A percentile compares a stretch with the other conserved stretches of the same genome.
These are phyloP conservation scores for Pleoardoris graminearum DNA, from an alignment of 2,329 filamentous ascomycete species.

Conservation along the genomic window DNA sequence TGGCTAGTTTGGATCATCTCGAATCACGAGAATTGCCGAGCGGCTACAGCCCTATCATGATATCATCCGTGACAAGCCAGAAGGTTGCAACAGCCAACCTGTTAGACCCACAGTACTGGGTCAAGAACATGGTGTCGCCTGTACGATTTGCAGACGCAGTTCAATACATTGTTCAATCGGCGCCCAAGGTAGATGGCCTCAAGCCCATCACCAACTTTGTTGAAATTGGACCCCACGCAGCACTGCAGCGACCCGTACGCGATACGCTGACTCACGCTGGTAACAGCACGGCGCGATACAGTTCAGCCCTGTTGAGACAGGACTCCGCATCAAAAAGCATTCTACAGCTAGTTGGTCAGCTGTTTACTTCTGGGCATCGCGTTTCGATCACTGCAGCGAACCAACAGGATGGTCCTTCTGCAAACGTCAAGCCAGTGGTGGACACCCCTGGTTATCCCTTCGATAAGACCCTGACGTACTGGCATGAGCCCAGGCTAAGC, in stretches of 20 bases:
- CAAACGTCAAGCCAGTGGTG: not conserved
- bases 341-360: not conserved
- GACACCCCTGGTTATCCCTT: slow-evolving; percentile 21
- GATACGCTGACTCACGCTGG: slow-evolving; percentile 2
- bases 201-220: slow-evolving; percentile 27
- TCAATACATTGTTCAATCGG: not conserved
- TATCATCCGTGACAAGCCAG: not conserved
- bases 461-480: slow-evolving; percentile 29
- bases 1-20: not conserved
- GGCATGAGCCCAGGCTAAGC: slow-evolving; percentile 21
- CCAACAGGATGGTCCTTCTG: not conserved
- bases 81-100: not conserved
- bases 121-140: slow-evolving; percentile 42
- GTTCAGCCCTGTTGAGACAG: slow-evolving; percentile 1
- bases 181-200: not conserved
- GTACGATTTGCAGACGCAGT: slow-evolving; percentile 36
- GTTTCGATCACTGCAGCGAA: not conserved
- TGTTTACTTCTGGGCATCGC: not conserved
- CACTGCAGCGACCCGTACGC: slow-evolving; percentile 29
- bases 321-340: not conserved
- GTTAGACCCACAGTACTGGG: slow-evolving; percentile 33
- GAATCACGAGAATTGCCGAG: not conserved
- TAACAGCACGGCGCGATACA: not conserved
- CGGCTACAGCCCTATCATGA: not conserved
- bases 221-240: slow-evolving; percentile 41